Base-by-base conservation (phyloP, 805 yeast genomes). In the Monosporozyma siamensis region DNA sequence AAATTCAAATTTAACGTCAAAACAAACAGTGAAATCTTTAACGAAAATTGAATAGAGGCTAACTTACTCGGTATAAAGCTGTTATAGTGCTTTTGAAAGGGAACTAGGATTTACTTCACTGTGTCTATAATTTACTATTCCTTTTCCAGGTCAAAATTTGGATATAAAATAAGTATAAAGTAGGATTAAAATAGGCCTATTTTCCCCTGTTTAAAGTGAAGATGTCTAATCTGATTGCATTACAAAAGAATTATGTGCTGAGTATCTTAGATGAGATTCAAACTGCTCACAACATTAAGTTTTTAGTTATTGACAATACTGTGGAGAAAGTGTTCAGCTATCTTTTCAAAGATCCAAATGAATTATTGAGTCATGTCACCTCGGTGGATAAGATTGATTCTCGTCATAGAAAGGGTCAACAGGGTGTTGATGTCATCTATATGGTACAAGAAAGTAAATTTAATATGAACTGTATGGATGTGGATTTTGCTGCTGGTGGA, bases 361-460 rank as follows among this genome's bases (percentile, higher is more conserved):
- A 70, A 23, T 58, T 80, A 10, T 62, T 80, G 7, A 62, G 74
- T 30, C 56, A 74, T 38, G 84, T 78, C 6, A 73, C 82, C 3
- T 78, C 85, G 11, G 69, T 84, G 14, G 88, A 80, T 53, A 62
- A 67, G 47, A 67, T 86, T 15, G 90, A 82, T 50, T 68, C 73
- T 21, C 47, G 52, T 3, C 67, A 65, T 34, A 70, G 95, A 48
- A 73, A 74, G 34, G 71, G 78, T 14, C 80, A 78, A 58, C 62
- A 74, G 2, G 77, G 79, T 15, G 70, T 85, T 36, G 90, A 82
- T 50, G 97, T 88, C 6, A 67, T 92, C 8, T 92, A 92, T 61
- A 65, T 92, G 22, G 62, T 87, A 14, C 84, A 82, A 40, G 88
- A 95, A 1, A 63, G 78, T 4, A 63, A 66, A 27, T 86, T 75